Evolutionary conservation across 208 protist species (phyloP), one percentile per base, ranked within the genome.

Genomic region (Entamoeba dispar): DNA sequence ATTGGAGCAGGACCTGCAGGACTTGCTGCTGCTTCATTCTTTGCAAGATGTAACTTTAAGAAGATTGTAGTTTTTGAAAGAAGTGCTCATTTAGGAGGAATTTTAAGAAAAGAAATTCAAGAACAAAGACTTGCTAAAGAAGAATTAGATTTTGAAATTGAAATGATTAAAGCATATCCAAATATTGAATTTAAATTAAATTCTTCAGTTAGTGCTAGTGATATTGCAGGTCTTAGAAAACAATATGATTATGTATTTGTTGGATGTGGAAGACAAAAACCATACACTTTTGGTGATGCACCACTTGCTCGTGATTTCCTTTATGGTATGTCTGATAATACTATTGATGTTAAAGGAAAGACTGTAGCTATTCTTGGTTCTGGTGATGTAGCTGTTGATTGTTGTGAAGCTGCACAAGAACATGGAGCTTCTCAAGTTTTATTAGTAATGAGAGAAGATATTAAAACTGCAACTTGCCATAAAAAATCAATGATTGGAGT

Each of bases 41-140:
- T 98, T 15, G 96, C 95, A 6, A 92, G 97, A 69, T 92, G 97
- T 22, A 97, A 97, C n/a, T 98, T 97, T 91, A 93, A 94, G 38
- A 95, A 97, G 55, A 92, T 98, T 47, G 96, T 96, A 8, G 95
- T 98, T 43, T 97, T 97, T 94, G 97, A 98, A 92, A 96, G 95
- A 52, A 51, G 96, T 27, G 17, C 92, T n/a, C 97, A 95, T 50
- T 51, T 93, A 31, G 97, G 97, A 57, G 97, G 97, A 61, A 92
- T 98, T 0, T 93, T 93, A 3, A 91, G 73, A 5, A 77, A 86
- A 43, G 97, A 98, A 93, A 97, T 98, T 92, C 97, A 97, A 47
- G 93, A 96, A 92, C 96, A 96, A 91, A 96, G 97, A 92, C 91
- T 98, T 19, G 94, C 96, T 6, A 96, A 94, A 50, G 96, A 97